Evolutionary conservation across 2,329 filamentous ascomycete genomes (phyloP), one percentile per base, ranked within the genome.

Genomic region (Colletotrichum orchidophilum): DNA sequence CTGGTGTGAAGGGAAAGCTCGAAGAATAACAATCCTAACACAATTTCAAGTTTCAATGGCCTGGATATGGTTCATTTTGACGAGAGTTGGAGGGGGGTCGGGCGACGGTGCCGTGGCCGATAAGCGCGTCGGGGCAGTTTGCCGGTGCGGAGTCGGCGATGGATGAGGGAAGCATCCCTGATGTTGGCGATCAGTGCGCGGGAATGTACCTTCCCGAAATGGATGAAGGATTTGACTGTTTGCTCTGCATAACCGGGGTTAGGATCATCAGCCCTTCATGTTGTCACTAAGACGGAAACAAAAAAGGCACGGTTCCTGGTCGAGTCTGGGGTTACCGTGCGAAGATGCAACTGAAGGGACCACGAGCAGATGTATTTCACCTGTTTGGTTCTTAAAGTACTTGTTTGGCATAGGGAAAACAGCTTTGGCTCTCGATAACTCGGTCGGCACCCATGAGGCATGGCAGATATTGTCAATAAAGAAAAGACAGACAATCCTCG

Each of bases 81-180:
- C 9, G 49, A 53, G 49, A 50, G 12, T 12, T 33, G 21, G 31
- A 54, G 66, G 62, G 42, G 55, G 27, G 57, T 8, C 13, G 53
- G 29, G 31, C 24, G 18, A 26, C 7, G 13, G 9, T 46, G 39
- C 18, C 24, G 46, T 49, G 39, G 42, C 53, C 26, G 63, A 70
- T 57, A 66, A 66, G 63, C 35, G 35, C 18, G 35, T 52, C 3
- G 18, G 1, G 58, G 53, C 21, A 2, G 42, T 3, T 63, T 42
- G 46, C 69, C 64, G 69, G 64, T 63, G 64, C 69, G 69, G 69
- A 68, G 69, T 63, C 64, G 64, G 69, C 69, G n/a, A 53, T 33
- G 31, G 54, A 11, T 33, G 60, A 58, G 33, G 35, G 15, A n/a
- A 62, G 26, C 3, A 13, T 39, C 49, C 54, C 27, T 69, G 66